A percentile compares a stretch with the other conserved stretches of the same genome.
Conservation (phyloP, 2,329 filamentous ascomycete species). For the Juglanconis oblonga region DNA sequence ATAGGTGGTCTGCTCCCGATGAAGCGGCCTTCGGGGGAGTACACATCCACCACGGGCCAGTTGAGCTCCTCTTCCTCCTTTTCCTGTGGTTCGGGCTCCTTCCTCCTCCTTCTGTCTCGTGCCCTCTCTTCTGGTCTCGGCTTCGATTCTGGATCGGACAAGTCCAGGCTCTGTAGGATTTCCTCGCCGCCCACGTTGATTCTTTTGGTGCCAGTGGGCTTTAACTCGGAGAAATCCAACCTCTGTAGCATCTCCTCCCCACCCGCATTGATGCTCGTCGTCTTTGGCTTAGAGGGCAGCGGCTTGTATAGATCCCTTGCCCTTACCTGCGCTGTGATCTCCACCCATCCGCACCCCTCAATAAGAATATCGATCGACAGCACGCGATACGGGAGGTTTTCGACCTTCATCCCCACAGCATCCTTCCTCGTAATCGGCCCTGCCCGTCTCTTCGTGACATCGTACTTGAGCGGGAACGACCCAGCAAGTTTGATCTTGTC, state of each 20-base stretch:
- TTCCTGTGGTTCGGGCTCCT: not conserved
- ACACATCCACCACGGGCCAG: constrained; percentile 79
- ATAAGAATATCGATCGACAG: constrained; percentile 81
- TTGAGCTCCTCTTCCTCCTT: constrained; percentile 31
- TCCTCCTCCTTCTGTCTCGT: constrained; percentile 8
- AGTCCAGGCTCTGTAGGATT: constrained; percentile 26
- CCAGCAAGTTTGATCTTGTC: constrained; percentile 68
- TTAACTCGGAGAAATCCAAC: constrained; percentile 27
- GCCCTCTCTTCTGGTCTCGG: constrained; percentile 5
- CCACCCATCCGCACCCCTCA: constrained; percentile 91
- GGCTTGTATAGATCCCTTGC: constrained; percentile 43
- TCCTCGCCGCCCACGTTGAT: constrained; percentile 13
- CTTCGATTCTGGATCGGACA: constrained; percentile 22
- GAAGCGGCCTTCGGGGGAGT: constrained; percentile 79
- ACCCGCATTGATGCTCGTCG: constrained; percentile 12
- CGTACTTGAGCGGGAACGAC: constrained; percentile 69
- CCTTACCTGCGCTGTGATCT: constrained; percentile 79
- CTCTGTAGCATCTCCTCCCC: constrained; percentile 22
- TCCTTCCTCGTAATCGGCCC: constrained; percentile 67
- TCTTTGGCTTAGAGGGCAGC: not conserved
- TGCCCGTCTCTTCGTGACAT: constrained; percentile 77
- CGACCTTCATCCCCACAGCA: constrained; percentile 61
- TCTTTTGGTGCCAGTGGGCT: constrained; percentile 15
- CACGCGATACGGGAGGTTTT: constrained; percentile 74
- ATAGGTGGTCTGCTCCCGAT: constrained; percentile 66